These are phyloP conservation scores for Diutina sp. DNA, from an alignment of 1,139 yeast genomes.

Conservation along the genomic window DNA sequence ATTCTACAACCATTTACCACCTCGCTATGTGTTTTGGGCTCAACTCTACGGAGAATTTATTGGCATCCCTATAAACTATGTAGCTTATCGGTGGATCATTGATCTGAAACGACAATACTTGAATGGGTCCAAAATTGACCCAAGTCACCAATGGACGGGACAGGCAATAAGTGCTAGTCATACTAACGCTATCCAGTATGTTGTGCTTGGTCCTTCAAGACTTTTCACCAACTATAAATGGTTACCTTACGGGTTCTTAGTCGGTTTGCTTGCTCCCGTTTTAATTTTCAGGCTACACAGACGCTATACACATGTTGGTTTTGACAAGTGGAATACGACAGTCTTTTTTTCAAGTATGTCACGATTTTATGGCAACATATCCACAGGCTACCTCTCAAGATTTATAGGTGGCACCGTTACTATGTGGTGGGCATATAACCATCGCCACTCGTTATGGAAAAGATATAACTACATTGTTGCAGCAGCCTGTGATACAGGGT, in stretches of 20 bases:
- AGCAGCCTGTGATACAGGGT: slow-evolving; percentile 41
- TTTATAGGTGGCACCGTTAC: slow-evolving; percentile 33
- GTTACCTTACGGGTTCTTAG: slow-evolving; percentile 30
- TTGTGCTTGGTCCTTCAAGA: slow-evolving; percentile 32
- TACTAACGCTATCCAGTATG: slow-evolving; percentile 38
- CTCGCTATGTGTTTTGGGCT: slow-evolving; percentile 31
- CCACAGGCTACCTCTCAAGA: slow-evolving; percentile 36
- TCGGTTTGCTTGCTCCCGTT: slow-evolving; percentile 27
- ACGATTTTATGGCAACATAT: slow-evolving; percentile 33
- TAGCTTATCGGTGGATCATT: slow-evolving; percentile 35
- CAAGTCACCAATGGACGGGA: slow-evolving; percentile 42
- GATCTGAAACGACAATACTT: slow-evolving; percentile 23
- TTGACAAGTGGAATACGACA: slow-evolving; percentile 33
- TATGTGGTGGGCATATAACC: slow-evolving; percentile 29
- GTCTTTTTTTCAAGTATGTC: slow-evolving; percentile 37
- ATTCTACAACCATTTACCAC: slow-evolving; percentile 35
- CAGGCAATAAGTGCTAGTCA: slow-evolving; percentile 27
- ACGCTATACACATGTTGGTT: slow-evolving; percentile 9
- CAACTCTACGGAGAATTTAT: slow-evolving; percentile 36
- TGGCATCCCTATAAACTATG: slow-evolving; percentile 37
- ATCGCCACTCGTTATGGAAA: slow-evolving; percentile 25
- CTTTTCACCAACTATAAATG: slow-evolving; percentile 26
- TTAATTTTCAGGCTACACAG: slow-evolving; percentile 18
- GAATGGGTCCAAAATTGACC: slow-evolving; percentile 25
- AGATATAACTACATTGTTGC: slow-evolving; percentile 28